Percentiles rank a stretch among this genome's conserved stretches.
phyloP scores from a whole-genome alignment of 2,329 filamentous ascomycete species.

The Geosmithia flava region DNA sequence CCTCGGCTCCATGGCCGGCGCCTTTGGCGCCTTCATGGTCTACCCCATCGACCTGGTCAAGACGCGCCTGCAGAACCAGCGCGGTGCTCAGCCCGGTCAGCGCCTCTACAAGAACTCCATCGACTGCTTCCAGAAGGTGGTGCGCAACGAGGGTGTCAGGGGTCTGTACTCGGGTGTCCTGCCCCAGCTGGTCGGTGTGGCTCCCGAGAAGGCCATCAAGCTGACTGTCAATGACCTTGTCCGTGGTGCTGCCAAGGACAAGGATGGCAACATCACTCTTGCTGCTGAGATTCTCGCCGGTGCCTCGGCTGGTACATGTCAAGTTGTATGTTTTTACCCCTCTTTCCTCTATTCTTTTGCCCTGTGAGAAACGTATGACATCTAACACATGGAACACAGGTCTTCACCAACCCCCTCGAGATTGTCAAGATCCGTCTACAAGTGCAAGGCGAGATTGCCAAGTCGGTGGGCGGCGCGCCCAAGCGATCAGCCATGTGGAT shows the following conservation, averaged over 20 bases:
- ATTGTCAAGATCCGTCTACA: slow-evolving; percentile 99
- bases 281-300: slow-evolving; percentile 72
- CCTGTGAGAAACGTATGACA: no score
- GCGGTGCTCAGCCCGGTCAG: slow-evolving; percentile 69
- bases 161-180: slow-evolving; percentile 91
- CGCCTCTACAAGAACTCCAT: slow-evolving; percentile 93
- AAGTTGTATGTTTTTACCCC: slow-evolving; percentile 63
- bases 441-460: slow-evolving; percentile 90
- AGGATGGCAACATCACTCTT: slow-evolving; percentile 61
- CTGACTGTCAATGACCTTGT: slow-evolving; percentile 95
- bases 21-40: slow-evolving; percentile 98
- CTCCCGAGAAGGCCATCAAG: slow-evolving; percentile 99
- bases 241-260: slow-evolving; percentile 61
- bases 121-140: slow-evolving; percentile 87
- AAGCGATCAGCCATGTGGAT: slow-evolving; percentile 97
- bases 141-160: slow-evolving; percentile 79
- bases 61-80: slow-evolving; percentile 96
- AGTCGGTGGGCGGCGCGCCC: slow-evolving; percentile 68
- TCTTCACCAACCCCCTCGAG: slow-evolving; percentile 95
- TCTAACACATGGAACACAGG: slow-evolving; percentile 41
- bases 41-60: slow-evolving; percentile 98
- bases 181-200: slow-evolving; percentile 91
- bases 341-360: not conserved
- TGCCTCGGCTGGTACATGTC: slow-evolving; percentile 81
- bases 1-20: slow-evolving; percentile 80